Base-by-base conservation (phyloP, 345 rosid genomes). In the Moricandia arvensis region DNA sequence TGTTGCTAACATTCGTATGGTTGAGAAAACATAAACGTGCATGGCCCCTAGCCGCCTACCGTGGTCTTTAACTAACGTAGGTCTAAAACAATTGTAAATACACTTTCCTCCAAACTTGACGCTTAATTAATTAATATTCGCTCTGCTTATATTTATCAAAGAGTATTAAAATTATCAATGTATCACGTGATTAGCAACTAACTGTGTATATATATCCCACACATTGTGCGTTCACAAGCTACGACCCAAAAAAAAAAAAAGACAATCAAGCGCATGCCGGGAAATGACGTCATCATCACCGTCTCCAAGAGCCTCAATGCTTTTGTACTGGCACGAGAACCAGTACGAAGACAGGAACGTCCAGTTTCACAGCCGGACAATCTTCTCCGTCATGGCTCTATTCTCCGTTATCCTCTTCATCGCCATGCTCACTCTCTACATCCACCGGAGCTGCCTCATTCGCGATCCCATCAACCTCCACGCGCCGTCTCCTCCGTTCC, bases 231-330 rank as follows among this genome's bases (percentile, higher is more conserved):
- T 43, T 76, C 13, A 57, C 15, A 4, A 77, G 47, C 61, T 43
- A 53, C 63, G 63, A 4, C 74, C 69, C 37, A 4, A 29, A 29
- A 26, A 53, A 4, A 29, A 29, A 26, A 26, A 64, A 18, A 59
- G 12, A 63, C 63, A 17, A 26, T 7, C 41, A 6, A 47, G 27
- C 55, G 26, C 34, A 0, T 11, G 13, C 59, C 64, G 59, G 30
- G 8, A 17, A 29, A 72, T 78, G 77, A 78, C 81, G 77, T 78
- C 81, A 78, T 78, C 77, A 7, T 61, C 81, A 72, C 77, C 64
- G 4, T 61, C 81, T 29, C 81, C 77, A 8, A 53, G 45, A 66
- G 38, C 63, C 4, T 72, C 81, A 1, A 78, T 60, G 81, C 15
- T 72, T 51, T 49, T 78, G 18, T 78, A 78, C 51, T 78, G 81